Evolutionary conservation across 495 filamentous ascomycete species (phyloP).

Genomic region (Penicillium soppii): DNA sequence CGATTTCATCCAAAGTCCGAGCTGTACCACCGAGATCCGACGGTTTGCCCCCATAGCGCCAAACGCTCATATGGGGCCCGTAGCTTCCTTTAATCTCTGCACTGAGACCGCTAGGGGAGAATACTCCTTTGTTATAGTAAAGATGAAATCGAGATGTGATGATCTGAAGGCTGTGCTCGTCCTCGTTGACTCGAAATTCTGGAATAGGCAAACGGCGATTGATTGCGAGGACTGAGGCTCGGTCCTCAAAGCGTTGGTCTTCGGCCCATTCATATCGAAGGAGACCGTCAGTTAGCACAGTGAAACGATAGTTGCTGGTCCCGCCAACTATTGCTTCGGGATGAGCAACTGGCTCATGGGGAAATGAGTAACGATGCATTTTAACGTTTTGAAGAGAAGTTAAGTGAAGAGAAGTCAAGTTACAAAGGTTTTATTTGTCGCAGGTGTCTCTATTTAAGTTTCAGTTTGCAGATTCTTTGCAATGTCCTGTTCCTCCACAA

Average conservation of each 20-base stretch:
- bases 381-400: too few relatives aligned
- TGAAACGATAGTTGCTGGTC: conserved; percentile 52
- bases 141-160: conserved; percentile 51
- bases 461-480: too few relatives aligned
- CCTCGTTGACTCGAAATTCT: conserved; percentile 42
- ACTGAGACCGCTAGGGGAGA: conserved; percentile 43
- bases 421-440: too few relatives aligned
- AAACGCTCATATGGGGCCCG: conserved; percentile 32
- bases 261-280: conserved; percentile 58
- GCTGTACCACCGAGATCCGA: conserved; percentile 53
- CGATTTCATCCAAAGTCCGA: conserved; percentile 51
- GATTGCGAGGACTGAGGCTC: conserved; percentile 55
- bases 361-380: conserved; percentile 45
- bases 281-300: conserved; percentile 48
- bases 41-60: conserved; percentile 46
- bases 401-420: too few relatives aligned
- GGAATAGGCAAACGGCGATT: conserved; percentile 49
- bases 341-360: conserved; percentile 42
- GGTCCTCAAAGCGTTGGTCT: conserved; percentile 56
- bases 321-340: conserved; percentile 44
- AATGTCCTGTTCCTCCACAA: too few relatives aligned
- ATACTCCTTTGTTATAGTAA: conserved; percentile 49
- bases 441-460: too few relatives aligned
- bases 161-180: conserved; percentile 42
- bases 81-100: conserved; percentile 35